A percentile compares a stretch with the other conserved stretches of the same genome.
phyloP scores from a whole-genome alignment of 192 early-diverging fungal genomes.

The Mortierella antarctica region DNA sequence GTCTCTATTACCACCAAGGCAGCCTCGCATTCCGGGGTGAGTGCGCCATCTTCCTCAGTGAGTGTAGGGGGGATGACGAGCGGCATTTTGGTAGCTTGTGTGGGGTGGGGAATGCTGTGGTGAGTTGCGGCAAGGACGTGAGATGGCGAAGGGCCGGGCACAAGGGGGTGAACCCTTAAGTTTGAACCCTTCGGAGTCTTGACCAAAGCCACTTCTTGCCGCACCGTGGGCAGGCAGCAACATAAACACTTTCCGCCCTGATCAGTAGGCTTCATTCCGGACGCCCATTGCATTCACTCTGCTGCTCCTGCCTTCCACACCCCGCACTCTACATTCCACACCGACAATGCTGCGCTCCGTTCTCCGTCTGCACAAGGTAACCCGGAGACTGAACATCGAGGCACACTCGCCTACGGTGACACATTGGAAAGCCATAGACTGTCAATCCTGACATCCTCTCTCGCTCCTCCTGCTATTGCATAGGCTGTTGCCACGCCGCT shows the following conservation, averaged over 20 bases:
- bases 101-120: too few relatives aligned
- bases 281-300: too few relatives aligned
- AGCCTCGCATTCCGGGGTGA: slow-evolving; percentile 42
- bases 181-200: too few relatives aligned
- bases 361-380: slow-evolving; percentile 27
- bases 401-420: too few relatives aligned
- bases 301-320: background rate
- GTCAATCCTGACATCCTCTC: background rate
- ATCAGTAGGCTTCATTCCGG: too few relatives aligned
- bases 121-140: too few relatives aligned
- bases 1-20: slow-evolving; percentile 32
- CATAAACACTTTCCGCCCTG: too few relatives aligned
- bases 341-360: slow-evolving; percentile 19
- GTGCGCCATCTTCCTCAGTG: slow-evolving; percentile 46
- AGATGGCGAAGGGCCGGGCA: too few relatives aligned
- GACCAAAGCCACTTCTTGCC: too few relatives aligned
- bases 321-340: background rate
- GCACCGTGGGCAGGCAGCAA: too few relatives aligned
- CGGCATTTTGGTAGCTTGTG: slow-evolving; percentile 19
- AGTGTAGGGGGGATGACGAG: slow-evolving; percentile 37
- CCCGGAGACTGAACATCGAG: background rate
- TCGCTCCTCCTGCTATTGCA: background rate
- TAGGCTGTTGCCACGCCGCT: slow-evolving; percentile 29
- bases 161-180: too few relatives aligned
- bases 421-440: too few relatives aligned